These are phyloP conservation scores for Neurospora terricola DNA, from an alignment of 495 filamentous ascomycete genomes.

Conservation along the genomic window DNA sequence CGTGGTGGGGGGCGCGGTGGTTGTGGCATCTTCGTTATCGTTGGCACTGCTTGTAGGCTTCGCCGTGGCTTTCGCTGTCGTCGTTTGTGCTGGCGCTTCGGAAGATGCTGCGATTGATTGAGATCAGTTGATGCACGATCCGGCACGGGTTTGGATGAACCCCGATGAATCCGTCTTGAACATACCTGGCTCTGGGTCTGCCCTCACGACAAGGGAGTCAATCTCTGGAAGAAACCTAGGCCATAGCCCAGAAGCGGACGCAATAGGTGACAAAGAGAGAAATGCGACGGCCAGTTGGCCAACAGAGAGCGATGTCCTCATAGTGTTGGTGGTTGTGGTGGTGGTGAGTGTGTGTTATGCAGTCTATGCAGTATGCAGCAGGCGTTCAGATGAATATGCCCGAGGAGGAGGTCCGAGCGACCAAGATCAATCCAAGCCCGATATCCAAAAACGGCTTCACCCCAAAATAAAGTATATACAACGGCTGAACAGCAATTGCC, in stretches of 20 bases:
- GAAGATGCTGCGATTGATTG: constrained; percentile 13
- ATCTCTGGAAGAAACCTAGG: constrained; percentile 27
- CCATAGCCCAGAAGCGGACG: constrained; percentile 23
- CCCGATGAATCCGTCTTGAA: constrained; percentile 2
- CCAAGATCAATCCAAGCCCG: not conserved
- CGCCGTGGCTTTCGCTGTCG: not conserved
- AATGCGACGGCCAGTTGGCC: constrained; percentile 26
- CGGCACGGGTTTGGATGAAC: constrained; percentile 3
- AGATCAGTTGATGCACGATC: constrained; percentile 2
- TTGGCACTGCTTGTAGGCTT: not conserved
- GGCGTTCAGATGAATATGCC: not conserved
- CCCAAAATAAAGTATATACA: not conserved
- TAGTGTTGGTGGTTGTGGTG: constrained; percentile 10
- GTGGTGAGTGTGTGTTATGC: not conserved
- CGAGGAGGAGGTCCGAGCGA: not conserved
- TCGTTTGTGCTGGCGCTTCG: not conserved
- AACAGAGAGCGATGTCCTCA: constrained; percentile 17
- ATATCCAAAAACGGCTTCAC: not conserved
- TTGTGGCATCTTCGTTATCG: constrained; percentile 1
- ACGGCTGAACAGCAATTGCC: not conserved
- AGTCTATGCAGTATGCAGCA: not conserved
- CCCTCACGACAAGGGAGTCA: constrained; percentile 29
- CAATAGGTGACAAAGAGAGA: constrained; percentile 23
- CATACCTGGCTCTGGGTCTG: constrained; percentile 18
- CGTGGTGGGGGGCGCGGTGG: constrained; percentile 1